These are phyloP conservation scores for Pseudonectria foliicola DNA, from an alignment of 2,329 filamentous ascomycete species.

Conservation along the genomic window DNA sequence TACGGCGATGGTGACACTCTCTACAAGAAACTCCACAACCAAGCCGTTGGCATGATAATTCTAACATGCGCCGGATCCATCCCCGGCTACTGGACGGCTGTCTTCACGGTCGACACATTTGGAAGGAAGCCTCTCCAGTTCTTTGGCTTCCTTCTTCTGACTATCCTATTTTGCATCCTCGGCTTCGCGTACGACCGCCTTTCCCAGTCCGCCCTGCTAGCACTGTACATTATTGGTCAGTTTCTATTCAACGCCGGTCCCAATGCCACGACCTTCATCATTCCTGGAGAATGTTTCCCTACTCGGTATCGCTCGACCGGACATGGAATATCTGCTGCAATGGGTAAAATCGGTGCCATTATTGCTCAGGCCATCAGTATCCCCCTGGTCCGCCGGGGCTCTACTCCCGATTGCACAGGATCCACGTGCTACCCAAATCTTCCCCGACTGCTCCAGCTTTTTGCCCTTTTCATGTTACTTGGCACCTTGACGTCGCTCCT, in stretches of 20 bases:
- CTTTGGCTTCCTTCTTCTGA: slow-evolving; percentile 53
- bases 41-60: slow-evolving; percentile 70
- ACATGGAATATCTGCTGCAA: slow-evolving; percentile 59
- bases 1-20: slow-evolving; percentile 57
- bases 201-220: slow-evolving; percentile 43
- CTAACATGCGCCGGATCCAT: slow-evolving; percentile 70
- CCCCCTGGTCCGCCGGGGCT: slow-evolving; percentile 52
- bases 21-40: slow-evolving; percentile 63
- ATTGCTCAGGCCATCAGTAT: slow-evolving; percentile 59
- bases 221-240: slow-evolving; percentile 56
- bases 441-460: slow-evolving; percentile 68
- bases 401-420: slow-evolving; percentile 40
- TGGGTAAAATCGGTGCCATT: slow-evolving; percentile 62
- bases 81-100: slow-evolving; percentile 73
- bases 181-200: slow-evolving; percentile 52
- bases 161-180: slow-evolving; percentile 53
- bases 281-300: slow-evolving; percentile 58
- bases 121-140: slow-evolving; percentile 73
- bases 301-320: slow-evolving; percentile 55
- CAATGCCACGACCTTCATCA: slow-evolving; percentile 59
- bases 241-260: slow-evolving; percentile 62
- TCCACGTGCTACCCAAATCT: slow-evolving; percentile 52
- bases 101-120: slow-evolving; percentile 65
- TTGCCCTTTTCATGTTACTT: slow-evolving; percentile 72
- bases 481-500: slow-evolving; percentile 62